These are phyloP conservation scores for Strobilomyces confusus DNA, from an alignment of 768 basidiomycete species.

Conservation along the genomic window DNA sequence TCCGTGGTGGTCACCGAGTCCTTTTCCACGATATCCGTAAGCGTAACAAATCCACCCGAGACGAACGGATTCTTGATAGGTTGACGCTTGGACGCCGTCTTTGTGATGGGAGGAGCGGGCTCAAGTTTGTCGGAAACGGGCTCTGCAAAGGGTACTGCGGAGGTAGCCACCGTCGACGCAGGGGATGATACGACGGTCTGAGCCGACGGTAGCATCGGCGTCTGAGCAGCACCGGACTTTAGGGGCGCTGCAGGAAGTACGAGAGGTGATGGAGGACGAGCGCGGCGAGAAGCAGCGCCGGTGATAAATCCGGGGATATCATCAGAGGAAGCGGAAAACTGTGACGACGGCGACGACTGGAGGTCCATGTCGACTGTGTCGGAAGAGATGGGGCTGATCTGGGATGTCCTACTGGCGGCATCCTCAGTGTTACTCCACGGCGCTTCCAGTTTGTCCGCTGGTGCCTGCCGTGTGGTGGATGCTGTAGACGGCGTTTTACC, in stretches of 20 bases:
- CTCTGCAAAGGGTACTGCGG: constrained; percentile 9
- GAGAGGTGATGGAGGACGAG: constrained; percentile 23
- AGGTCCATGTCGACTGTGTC: constrained; percentile 35
- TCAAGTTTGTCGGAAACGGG: constrained; percentile 10
- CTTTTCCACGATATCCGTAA: constrained; percentile 37
- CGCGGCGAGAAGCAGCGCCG: constrained; percentile 27
- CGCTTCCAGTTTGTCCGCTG: constrained; percentile 12
- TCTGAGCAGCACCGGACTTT: constrained; percentile 9
- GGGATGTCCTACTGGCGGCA: constrained; percentile 25
- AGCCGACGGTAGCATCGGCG: constrained; percentile 11
- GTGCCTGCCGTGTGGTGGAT: constrained; percentile 17
- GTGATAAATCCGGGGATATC: constrained; percentile 34
- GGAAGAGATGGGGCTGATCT: constrained; percentile 30
- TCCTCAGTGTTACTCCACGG: constrained; percentile 23
- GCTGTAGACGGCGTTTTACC: constrained; percentile 11
- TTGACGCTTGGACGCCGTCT: constrained; percentile 14
- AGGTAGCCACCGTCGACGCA: constrained; percentile 11
- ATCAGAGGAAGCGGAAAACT: constrained; percentile 21
- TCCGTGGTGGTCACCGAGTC: constrained; percentile 20
- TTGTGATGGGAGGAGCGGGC: neutral
- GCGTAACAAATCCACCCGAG: constrained; percentile 44
- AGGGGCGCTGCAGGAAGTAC: constrained; percentile 17
- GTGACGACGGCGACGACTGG: constrained; percentile 31
- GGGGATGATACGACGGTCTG: constrained; percentile 20
- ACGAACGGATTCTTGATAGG: constrained; percentile 42